Conservation (phyloP, 441 rosid species). For the Flueggea neowawraea region DNA sequence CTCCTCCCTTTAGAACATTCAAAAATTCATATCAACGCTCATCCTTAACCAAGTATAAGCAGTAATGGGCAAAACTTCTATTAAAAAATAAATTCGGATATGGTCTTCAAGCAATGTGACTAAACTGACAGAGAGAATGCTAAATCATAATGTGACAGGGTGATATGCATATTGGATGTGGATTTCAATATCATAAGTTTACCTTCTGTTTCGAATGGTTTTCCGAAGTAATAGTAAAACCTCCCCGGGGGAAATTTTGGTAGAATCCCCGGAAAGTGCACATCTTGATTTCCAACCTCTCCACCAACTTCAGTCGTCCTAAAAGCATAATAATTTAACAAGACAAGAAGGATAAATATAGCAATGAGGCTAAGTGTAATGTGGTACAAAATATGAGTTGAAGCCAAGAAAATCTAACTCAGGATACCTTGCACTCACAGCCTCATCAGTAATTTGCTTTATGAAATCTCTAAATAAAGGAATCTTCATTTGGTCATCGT, state of each 20-base stretch:
- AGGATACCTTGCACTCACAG: conserved; percentile 40
- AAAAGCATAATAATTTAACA: background rate
- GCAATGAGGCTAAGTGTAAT: no score
- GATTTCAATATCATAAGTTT: background rate
- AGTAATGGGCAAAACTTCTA: no score
- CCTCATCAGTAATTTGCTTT: conserved; percentile 26
- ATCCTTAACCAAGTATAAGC: no score
- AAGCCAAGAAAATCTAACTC: background rate
- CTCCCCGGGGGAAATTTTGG: conserved; percentile 79
- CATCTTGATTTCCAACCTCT: conserved; percentile 66
- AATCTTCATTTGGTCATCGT: conserved; percentile 69
- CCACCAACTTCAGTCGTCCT: conserved; percentile 47
- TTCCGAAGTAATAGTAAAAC: conserved; percentile 72
- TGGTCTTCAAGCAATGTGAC: no score
- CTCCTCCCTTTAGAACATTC: conserved; percentile 43
- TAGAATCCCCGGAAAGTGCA: conserved; percentile 58
- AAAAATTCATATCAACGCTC: no score
- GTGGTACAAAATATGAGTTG: no score
- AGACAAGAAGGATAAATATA: background rate
- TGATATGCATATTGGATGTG: no score
- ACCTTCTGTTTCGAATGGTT: conserved; percentile 68
- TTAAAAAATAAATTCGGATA: no score
- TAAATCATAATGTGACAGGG: no score
- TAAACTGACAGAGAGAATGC: no score
- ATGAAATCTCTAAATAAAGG: conserved; percentile 49